phyloP scores from a whole-genome alignment of 1,139 yeast genomes.

The Yamadazyma friedrichii region DNA sequence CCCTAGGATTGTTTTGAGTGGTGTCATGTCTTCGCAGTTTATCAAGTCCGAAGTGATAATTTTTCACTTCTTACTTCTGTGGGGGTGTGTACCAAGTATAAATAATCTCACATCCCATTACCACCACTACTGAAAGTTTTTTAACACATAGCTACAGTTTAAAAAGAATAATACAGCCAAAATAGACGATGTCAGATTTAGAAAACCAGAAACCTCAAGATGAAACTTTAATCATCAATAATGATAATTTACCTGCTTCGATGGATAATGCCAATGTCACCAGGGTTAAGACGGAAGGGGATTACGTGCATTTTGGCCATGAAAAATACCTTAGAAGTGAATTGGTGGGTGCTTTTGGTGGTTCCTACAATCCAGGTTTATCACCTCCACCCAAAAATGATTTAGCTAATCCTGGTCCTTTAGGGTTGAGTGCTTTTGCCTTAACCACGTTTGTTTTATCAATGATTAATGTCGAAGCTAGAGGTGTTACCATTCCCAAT shows the following conservation, averaged over 20 bases:
- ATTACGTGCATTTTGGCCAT: conserved; percentile 70
- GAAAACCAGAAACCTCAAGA: conserved; percentile 31
- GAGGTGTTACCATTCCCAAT: conserved; percentile 34
- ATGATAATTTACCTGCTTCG: conserved; percentile 6
- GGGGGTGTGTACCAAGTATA: conserved; percentile 4
- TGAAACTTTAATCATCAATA: conserved; percentile 19
- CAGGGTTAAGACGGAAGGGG: conserved; percentile 41
- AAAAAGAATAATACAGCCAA: too few species aligned
- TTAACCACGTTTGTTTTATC: conserved; percentile 81
- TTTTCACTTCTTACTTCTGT: not conserved
- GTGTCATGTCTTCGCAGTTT: conserved; percentile 5
- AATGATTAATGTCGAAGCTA: conserved; percentile 43
- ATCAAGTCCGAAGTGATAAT: conserved; percentile 2
- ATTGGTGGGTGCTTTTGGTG: conserved; percentile 69
- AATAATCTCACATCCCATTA: conserved; percentile 2
- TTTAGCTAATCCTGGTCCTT: conserved; percentile 87
- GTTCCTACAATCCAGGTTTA: conserved; percentile 66
- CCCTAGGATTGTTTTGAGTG: not conserved
- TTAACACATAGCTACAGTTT: not conserved
- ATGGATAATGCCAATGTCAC: conserved; percentile 18
- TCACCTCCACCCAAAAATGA: conserved; percentile 64
- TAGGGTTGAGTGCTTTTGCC: conserved; percentile 83
- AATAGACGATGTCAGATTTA: conserved; percentile 24
- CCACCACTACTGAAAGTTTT: not conserved
- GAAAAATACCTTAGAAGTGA: conserved; percentile 65